A percentile compares a stretch with the other conserved stretches of the same genome.
These are phyloP conservation scores for Micractinium conductrix DNA, from an alignment of 139 green algal genomes.

Conservation along the genomic window DNA sequence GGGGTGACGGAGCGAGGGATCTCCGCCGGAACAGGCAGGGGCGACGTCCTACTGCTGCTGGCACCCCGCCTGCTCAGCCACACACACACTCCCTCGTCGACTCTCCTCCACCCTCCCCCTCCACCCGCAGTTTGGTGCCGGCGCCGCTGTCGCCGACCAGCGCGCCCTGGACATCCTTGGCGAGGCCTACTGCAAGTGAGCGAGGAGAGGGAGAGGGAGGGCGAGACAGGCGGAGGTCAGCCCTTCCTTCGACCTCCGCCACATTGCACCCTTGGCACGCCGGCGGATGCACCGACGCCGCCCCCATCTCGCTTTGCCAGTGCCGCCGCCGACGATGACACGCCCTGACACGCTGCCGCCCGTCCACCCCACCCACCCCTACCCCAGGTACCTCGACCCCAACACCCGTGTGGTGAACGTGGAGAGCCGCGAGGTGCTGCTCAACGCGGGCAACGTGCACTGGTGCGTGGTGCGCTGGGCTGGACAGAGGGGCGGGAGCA, in stretches of 20 bases:
- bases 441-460: constrained; percentile 81
- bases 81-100: too few species aligned
- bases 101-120: background rate
- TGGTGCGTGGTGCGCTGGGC: too few species aligned
- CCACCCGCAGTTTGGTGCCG: constrained; percentile 25
- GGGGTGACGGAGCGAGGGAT: too few species aligned
- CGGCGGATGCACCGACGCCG: too few species aligned
- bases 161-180: constrained; percentile 60
- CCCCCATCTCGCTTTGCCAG: too few species aligned
- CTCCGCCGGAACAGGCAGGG: too few species aligned
- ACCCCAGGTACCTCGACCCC: constrained; percentile 24
- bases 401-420: constrained; percentile 64
- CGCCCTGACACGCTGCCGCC: background rate
- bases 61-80: background rate
- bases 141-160: constrained; percentile 50
- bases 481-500: too few species aligned
- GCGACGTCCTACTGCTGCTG: background rate
- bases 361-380: background rate
- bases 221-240: too few species aligned
- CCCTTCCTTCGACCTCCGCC: too few species aligned
- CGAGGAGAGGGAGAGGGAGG: too few species aligned
- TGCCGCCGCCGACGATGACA: too few species aligned
- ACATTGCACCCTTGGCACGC: too few species aligned
- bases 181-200: constrained; percentile 59
- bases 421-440: constrained; percentile 64